Percentiles rank a stretch among this genome's conserved stretches.
These are phyloP conservation scores for Paraphaeosphaeria sporulosa DNA, from an alignment of 2,329 filamentous ascomycete species.

Conservation along the genomic window DNA sequence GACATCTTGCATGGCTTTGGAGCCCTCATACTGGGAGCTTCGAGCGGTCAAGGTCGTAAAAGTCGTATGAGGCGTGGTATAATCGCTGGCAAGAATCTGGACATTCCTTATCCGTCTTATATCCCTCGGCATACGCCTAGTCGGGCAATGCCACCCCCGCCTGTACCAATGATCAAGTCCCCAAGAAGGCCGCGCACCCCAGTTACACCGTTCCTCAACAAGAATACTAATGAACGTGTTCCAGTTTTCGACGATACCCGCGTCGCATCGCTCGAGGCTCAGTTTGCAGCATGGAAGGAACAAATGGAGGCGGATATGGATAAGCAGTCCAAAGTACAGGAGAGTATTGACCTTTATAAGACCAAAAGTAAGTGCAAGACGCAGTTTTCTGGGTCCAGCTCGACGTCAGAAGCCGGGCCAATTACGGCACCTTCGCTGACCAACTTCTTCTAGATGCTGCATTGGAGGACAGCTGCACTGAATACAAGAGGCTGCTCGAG, in stretches of 20 bases:
- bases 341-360: constrained; percentile 77
- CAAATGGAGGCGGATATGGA: constrained; percentile 74
- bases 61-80: constrained; percentile 37
- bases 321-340: constrained; percentile 74
- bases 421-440: not conserved
- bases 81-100: constrained; percentile 36
- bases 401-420: not conserved
- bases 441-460: constrained; percentile 57
- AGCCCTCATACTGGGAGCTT: constrained; percentile 35
- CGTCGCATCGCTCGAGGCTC: constrained; percentile 76
- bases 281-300: constrained; percentile 75
- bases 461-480: constrained; percentile 60
- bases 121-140: constrained; percentile 35
- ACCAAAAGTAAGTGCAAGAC: constrained; percentile 67
- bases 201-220: constrained; percentile 68
- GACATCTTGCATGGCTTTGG: constrained; percentile 33
- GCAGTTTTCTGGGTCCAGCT: not conserved
- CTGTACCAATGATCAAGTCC: constrained; percentile 27
- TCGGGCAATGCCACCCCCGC: constrained; percentile 26
- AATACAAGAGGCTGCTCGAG: constrained; percentile 61
- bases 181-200: constrained; percentile 30
- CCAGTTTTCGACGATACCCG: constrained; percentile 82
- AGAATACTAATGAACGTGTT: constrained; percentile 73
- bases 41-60: constrained; percentile 26
- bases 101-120: constrained; percentile 33